A percentile compares a stretch with the other conserved stretches of the same genome.
These are phyloP conservation scores for Clitoria ternatea DNA, from an alignment of 306 rosid genomes.

Conservation along the genomic window DNA sequence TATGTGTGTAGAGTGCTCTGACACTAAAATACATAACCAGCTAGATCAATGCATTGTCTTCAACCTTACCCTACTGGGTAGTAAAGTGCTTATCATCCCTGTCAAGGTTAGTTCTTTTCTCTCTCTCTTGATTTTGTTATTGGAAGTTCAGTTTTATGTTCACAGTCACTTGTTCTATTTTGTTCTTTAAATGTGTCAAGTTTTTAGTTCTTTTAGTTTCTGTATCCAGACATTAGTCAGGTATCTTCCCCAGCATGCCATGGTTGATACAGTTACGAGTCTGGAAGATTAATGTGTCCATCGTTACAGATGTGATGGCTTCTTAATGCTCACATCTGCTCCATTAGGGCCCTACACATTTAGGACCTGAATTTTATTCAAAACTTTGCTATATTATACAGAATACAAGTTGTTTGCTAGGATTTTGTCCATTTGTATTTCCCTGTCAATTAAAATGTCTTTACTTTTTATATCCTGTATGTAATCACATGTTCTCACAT, in stretches of 20 bases:
- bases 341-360: constrained; percentile 34
- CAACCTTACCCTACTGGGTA: constrained; percentile 34
- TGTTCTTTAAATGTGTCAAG: not conserved
- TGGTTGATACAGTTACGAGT: constrained; percentile 43
- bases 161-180: not conserved
- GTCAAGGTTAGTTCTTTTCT: constrained; percentile 37
- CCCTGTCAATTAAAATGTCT: not conserved
- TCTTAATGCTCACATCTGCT: constrained; percentile 34
- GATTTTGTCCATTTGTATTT: not conserved
- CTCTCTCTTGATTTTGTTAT: not conserved
- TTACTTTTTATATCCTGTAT: not conserved
- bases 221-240: constrained; percentile 56
- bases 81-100: constrained; percentile 26
- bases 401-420: not conserved
- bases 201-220: not conserved
- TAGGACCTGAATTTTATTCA: not conserved
- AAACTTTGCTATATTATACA: not conserved
- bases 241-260: constrained; percentile 34
- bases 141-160: not conserved
- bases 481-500: not conserved
- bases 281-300: constrained; percentile 37
- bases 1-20: not conserved
- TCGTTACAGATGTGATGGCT: constrained; percentile 39
- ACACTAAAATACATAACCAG: constrained; percentile 30
- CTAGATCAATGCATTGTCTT: constrained; percentile 8